phyloP scores from a whole-genome alignment of 495 filamentous ascomycete species.

The Penicillium cinerascens region DNA sequence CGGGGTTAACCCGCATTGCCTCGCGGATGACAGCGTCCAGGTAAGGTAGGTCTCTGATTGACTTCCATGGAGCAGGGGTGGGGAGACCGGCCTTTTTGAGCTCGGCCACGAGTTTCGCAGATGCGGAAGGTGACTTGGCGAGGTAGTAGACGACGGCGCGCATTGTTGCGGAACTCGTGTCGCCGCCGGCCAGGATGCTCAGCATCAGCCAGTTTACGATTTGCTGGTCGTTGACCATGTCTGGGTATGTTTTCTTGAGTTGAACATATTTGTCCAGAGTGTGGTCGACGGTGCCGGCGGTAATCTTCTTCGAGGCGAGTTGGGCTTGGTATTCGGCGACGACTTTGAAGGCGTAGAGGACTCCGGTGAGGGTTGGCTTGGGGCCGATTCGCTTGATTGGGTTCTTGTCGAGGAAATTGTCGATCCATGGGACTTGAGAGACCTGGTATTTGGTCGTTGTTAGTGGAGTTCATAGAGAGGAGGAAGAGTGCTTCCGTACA shows the following conservation, averaged over 20 bases:
- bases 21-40: slow-evolving; percentile 31
- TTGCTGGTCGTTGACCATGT: slow-evolving; percentile 21
- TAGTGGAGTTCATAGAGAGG: not conserved
- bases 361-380: slow-evolving; percentile 21
- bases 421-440: slow-evolving; percentile 47
- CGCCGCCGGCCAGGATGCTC: slow-evolving; percentile 23
- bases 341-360: slow-evolving; percentile 22
- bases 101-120: slow-evolving; percentile 14
- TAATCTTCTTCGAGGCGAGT: slow-evolving; percentile 8
- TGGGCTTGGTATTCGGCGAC: slow-evolving; percentile 20
- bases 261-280: slow-evolving; percentile 24
- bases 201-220: slow-evolving; percentile 27
- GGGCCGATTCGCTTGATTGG: slow-evolving; percentile 31
- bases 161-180: slow-evolving; percentile 25
- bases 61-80: slow-evolving; percentile 10
- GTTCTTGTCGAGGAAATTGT: slow-evolving; percentile 47
- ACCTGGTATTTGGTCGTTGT: slow-evolving; percentile 13
- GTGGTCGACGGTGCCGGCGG: slow-evolving; percentile 13
- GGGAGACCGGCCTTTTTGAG: slow-evolving; percentile 11
- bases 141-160: slow-evolving; percentile 25
- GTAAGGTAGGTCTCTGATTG: slow-evolving; percentile 20
- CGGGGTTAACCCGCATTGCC: slow-evolving; percentile 61
- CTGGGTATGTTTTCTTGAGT: slow-evolving; percentile 15
- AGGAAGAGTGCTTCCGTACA: slow-evolving; percentile 2
- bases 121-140: slow-evolving; percentile 10